phyloP scores from a whole-genome alignment of 164 flowering plant species.

The Liriodendron chinense region DNA sequence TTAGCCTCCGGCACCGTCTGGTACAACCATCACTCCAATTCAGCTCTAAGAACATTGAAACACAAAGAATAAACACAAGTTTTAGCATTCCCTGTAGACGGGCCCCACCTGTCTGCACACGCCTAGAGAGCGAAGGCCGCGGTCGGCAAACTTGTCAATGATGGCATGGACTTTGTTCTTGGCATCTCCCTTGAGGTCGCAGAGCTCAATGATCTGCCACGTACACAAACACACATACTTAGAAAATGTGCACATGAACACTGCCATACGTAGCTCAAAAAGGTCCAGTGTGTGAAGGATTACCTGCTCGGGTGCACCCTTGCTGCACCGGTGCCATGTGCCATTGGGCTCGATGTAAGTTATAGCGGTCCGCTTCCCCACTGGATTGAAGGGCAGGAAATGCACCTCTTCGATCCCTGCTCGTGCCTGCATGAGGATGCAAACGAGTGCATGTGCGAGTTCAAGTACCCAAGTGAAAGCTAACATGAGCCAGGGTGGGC shows the following conservation, averaged over 20 bases:
- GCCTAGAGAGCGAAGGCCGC: slow-evolving; percentile 81
- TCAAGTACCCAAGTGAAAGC: neutral
- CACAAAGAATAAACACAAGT: neutral
- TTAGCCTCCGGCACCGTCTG: slow-evolving; percentile 65
- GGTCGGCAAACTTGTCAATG: slow-evolving; percentile 60
- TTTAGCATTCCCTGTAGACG: too few species aligned
- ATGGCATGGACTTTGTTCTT: slow-evolving; percentile 44
- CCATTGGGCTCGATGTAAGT: slow-evolving; percentile 36
- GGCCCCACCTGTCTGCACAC: slow-evolving; percentile 56
- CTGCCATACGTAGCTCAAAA: too few species aligned
- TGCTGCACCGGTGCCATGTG: slow-evolving; percentile 40
- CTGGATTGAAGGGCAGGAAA: slow-evolving; percentile 51
- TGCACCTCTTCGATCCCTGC: slow-evolving; percentile 46
- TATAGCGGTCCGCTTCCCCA: slow-evolving; percentile 47
- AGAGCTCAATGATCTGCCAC: slow-evolving; percentile 65
- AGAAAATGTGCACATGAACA: too few species aligned
- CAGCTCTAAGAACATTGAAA: neutral
- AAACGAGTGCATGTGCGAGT: neutral
- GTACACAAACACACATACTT: neutral
- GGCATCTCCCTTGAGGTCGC: slow-evolving; percentile 49
- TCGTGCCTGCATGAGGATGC: slow-evolving; percentile 28
- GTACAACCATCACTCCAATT: neutral
- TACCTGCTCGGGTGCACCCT: slow-evolving; percentile 48
- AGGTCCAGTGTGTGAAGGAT: too few species aligned
- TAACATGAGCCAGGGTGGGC: neutral